Evolutionary conservation across 2,329 filamentous ascomycete species (phyloP), one percentile per base, ranked within the genome.

Genomic region (Xylariales sp.): DNA sequence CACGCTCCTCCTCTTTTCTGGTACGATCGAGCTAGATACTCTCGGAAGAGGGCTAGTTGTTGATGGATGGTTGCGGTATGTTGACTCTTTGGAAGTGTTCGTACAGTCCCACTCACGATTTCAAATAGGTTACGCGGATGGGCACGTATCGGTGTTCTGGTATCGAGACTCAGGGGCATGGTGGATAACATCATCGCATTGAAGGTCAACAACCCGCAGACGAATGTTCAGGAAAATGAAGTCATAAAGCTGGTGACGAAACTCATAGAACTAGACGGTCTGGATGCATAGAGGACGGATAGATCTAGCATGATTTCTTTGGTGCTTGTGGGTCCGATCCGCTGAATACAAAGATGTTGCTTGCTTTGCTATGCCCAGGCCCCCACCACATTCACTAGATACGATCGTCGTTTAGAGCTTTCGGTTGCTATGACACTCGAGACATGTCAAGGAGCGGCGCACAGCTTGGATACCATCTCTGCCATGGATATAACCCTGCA

Each of bases 111-210:
- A 18, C 44, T 28, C 3, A 34, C 12, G 14, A 19, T 33, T 4
- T 24, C 9, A 63, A 78, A 32, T 11, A 61, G 57, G 25, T 68
- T 98, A 22, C 76, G 88, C 18, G 93, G 93, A 1, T 98, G 93
- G 93, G 91, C 93, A 1, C 78, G 93, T 34, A 93, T 98, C 48
- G 93, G 91, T 21, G 91, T 97, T 10, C 63, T 98, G 51, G 84
- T 95, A 3, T 86, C 84, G 33, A 74, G 91, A 47, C 64, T 98
- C 51, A 76, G 93, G 48, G 81, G 82, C 43, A 86, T 97, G 82
- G 73, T 98, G 40, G 93, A 98, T 66, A 80, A 84, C 50, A 73
- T 94, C 46, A 77, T 98, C 55, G 85, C 85, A 43, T 73, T 76
- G 50, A 89, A 89, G 63, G 80, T 96, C 36, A 87, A 90, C 59